Base-by-base conservation (phyloP, 2,329 filamentous ascomycete genomes). In the Thelonectria blattea region DNA sequence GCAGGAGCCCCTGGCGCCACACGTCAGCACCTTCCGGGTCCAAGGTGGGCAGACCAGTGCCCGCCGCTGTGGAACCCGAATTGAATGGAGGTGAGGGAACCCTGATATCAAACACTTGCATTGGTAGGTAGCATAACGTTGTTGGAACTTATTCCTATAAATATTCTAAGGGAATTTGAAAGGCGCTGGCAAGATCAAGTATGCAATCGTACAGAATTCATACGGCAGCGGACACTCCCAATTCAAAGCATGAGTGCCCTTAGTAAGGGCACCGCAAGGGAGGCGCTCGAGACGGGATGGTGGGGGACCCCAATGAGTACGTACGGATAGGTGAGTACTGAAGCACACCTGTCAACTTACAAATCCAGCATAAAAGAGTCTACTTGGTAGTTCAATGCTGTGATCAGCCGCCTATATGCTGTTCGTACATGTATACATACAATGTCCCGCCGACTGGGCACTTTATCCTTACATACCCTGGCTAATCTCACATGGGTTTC, bases 351-450 rank as follows among this genome's bases (percentile, higher is more conserved):
- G 6, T 24, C 2, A 42, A 42, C 3, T n/a, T 42, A 17, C 39
- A 42, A 15, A 15, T 42, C 20, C 39, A 37, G 34, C 34, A 42
- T 42, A 17, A 51, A 37, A 24, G 32, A 41, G 27, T 39, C 37
- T 37, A 24, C 22, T 6, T 24, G 22, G 24, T 20, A 45, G 41
- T 61, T 43, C 37, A 54, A 53, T 54, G 39, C 18, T 32, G 17
- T 24, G 15, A 9, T 57, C 27, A 27, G 45, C 56, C 49, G 52
- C 27, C 47, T 39, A 67, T 61, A 63, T 61, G 47, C 58, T 64
- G 64, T 68, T 69, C 49, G 53, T 71, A 71, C 66, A 70, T 63
- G 56, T 70, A 70, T 53, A 69, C 54, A 66, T 70, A 70, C 66
- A 71, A 55, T 46, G 52, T 56, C 59, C 60, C 55, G 24, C 22